Evolutionary conservation across 2,329 filamentous ascomycete species (phyloP), one percentile per base, ranked within the genome.

Genomic region (Aureobasidium lini): DNA sequence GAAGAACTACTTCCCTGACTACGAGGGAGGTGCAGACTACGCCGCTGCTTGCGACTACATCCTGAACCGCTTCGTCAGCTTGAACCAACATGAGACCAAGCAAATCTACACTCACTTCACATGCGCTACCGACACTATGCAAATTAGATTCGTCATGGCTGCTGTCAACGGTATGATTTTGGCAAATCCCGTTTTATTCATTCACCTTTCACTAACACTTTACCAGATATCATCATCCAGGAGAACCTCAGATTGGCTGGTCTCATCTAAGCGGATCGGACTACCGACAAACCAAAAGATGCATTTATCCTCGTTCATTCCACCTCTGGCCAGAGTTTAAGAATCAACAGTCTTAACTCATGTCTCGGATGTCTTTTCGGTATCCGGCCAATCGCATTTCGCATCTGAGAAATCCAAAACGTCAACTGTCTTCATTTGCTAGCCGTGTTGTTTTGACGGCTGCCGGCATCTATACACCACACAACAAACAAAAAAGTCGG

Each of bases 61-160:
- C 70, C 84, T 99, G 63, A 97, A 97, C 83, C 86, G 94, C 72
- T 99, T 99, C 76, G 94, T 97, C 61, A 72, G 70, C 73, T 81
- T 99, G 73, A 99, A 99, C 80, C 94, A 97, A 77, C 93, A 96
- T 74, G 94, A 97, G 80, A 96, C 91, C 59, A 99, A 99, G 82
- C 94, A 99, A 76, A 97, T 99, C 75, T 99, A 99, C 82, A 99
- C 94, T 61, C 94, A 97, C 77, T 99, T 99, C 78, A 99, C 94
- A 53, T 97, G 94, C 74, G 94, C 94, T 62, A 99, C 94, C 50
- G 94, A 99, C 73, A 99, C 94, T 34, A 96, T 94, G 70, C 94
- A 99, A 76, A 99, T 99, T 70, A 87, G 94, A 72, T 97, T 99
- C 81, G 94, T 99, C 77, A 99, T 99, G 94, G 92, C 93, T 63